Base-by-base conservation (phyloP, 1,139 yeast species). In the Suhomyces terraborum region DNA sequence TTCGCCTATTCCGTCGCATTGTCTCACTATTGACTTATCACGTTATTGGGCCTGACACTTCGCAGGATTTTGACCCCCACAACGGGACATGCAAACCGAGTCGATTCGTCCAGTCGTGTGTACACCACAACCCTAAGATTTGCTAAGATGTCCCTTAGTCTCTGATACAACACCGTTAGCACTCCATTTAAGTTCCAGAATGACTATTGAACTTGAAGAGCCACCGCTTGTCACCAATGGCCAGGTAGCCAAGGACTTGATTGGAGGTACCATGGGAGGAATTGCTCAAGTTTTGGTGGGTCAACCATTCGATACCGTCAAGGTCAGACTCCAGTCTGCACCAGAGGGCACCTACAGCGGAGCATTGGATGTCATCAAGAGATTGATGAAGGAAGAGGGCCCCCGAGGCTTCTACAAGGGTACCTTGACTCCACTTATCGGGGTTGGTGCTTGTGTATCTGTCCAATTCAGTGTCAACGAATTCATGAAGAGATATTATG, bases 211-310 rank as follows among this genome's bases (percentile, higher is more conserved):
- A 51, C 58, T 73, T 39, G 80, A 76, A 58, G 80, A 76, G 51
- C 75, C 75, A 8, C 64, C 69, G 13, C 58, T 71, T 34, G 56
- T 61, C 6, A 65, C 67, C 44, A 66, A 72, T 54, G 52, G 58
- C 36, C 80, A 89, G 53, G 93, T 88, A 2, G 56, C 74, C 23
- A 89, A 88, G 57, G 97, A 91, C 61, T 76, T 91, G 39, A 69
- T 86, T 47, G 95, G 95, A 5, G 98, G 97, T 8, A 89, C 96
- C 24, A 75, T 87, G 58, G 97, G 97, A 46, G 98, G 98, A 45
- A 80, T 91, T 34, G 89, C 96, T 12, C 98, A 91, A 66, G 97
- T 91, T 10, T 69, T 91, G 35, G 88, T 85, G n/a, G 97, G 97
- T 23, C 97, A 91, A 64, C 98, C 98, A 9, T 91, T 91, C 56